These are phyloP conservation scores for Chlorella sp. DNA, from an alignment of 139 green algal genomes.

Conservation along the genomic window DNA sequence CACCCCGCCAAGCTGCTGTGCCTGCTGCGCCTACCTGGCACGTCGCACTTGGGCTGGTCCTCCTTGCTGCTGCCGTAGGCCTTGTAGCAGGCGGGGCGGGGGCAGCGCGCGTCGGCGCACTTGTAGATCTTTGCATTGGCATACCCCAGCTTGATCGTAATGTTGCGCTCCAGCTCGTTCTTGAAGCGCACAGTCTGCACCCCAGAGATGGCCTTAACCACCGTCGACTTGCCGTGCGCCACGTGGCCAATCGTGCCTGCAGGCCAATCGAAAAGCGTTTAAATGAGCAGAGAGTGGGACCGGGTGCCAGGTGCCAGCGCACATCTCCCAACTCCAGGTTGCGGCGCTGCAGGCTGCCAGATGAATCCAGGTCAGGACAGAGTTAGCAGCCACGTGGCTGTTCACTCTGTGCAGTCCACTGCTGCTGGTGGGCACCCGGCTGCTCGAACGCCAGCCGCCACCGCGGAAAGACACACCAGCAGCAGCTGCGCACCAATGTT, in stretches of 20 bases:
- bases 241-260: conserved; percentile 99
- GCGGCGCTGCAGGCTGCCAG: not conserved
- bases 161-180: conserved; percentile 99
- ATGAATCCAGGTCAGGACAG: not conserved
- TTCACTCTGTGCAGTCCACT: not conserved
- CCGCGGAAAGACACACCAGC: not conserved
- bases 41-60: conserved; percentile 82
- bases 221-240: conserved; percentile 99
- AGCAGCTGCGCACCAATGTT: conserved; percentile 92
- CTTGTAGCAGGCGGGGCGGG: conserved; percentile 85
- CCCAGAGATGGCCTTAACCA: conserved; percentile 99
- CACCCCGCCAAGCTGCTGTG: not conserved
- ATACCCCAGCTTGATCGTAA: conserved; percentile 99
- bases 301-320: not conserved
- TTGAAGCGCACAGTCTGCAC: conserved; percentile 99
- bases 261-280: not conserved
- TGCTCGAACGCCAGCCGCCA: not conserved
- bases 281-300: not conserved
- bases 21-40: conserved; percentile 39
- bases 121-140: conserved; percentile 99
- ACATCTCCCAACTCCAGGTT: too few species aligned
- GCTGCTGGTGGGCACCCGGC: not conserved
- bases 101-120: conserved; percentile 75
- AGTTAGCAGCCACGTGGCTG: not conserved
- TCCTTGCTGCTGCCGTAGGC: conserved; percentile 94